Evolutionary conservation across 495 filamentous ascomycete genomes (phyloP).

Genomic region (Parachaetomium inaequale): DNA sequence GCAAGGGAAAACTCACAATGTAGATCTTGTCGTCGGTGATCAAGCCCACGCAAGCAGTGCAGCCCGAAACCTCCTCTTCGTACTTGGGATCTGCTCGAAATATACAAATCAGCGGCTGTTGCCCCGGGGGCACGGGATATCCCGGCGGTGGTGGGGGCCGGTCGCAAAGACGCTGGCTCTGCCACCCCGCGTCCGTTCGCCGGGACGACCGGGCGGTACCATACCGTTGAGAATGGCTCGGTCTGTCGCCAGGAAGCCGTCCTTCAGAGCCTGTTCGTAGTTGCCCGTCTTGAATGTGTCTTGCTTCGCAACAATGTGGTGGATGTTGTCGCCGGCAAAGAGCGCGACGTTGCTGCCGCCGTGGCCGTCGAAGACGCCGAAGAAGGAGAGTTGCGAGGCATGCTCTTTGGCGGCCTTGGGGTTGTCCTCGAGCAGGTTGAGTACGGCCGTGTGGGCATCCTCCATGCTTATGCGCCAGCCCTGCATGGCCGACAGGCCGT

Average conservation of each 20-base stretch:
- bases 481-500: constrained; percentile 97
- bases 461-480: constrained; percentile 99
- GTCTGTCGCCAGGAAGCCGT: constrained; percentile 95
- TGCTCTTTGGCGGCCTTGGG: constrained; percentile 58
- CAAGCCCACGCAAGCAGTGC: constrained; percentile 86
- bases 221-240: constrained; percentile 91
- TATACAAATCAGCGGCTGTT: constrained; percentile 23
- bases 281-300: constrained; percentile 86
- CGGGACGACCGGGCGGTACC: constrained; percentile 22
- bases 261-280: constrained; percentile 93
- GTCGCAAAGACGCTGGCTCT: background rate
- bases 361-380: constrained; percentile 97
- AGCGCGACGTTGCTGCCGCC: constrained; percentile 94
- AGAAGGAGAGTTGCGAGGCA: constrained; percentile 80
- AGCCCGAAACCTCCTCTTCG: constrained; percentile 96
- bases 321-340: constrained; percentile 88
- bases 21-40: constrained; percentile 90
- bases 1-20: constrained; percentile 56
- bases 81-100: constrained; percentile 78
- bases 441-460: constrained; percentile 83
- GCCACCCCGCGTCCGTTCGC: constrained; percentile 21
- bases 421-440: constrained; percentile 73
- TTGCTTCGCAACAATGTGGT: constrained; percentile 91
- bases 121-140: background rate
- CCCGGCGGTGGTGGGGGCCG: background rate